These are phyloP conservation scores for Globisporangium cylindrosporum DNA, from an alignment of 352 stramenopile genomes.

Conservation along the genomic window DNA sequence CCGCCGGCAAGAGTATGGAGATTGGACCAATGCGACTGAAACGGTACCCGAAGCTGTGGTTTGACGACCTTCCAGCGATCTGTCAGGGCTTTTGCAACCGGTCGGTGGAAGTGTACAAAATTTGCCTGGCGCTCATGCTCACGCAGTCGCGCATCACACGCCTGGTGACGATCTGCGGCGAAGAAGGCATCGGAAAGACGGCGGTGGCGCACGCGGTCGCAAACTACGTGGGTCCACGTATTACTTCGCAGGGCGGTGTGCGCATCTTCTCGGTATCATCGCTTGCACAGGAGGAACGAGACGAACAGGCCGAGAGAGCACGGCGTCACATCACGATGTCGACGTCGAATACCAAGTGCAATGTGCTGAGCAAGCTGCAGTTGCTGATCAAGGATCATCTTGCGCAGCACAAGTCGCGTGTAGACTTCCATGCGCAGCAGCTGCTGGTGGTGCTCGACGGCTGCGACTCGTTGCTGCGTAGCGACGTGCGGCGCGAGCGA, in stretches of 20 bases:
- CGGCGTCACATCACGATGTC: constrained; percentile 40
- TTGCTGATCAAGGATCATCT: constrained; percentile 51
- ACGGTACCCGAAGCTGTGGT: constrained; percentile 75
- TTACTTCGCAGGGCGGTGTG: constrained; percentile 65
- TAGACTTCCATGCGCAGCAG: constrained; percentile 53
- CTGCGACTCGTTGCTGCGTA: constrained; percentile 64
- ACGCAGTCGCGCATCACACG: constrained; percentile 74
- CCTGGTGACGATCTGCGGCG: constrained; percentile 69
- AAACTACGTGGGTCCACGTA: constrained; percentile 78
- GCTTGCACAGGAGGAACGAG: constrained; percentile 57
- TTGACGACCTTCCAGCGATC: constrained; percentile 68
- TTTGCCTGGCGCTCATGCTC: constrained; percentile 72
- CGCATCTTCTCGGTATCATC: constrained; percentile 63
- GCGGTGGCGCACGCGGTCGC: constrained; percentile 67
- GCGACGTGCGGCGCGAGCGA: constrained; percentile 42
- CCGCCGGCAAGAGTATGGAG: constrained; percentile 29
- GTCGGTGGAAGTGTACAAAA: constrained; percentile 79
- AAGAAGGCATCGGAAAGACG: constrained; percentile 79
- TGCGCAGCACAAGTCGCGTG: constrained; percentile 41
- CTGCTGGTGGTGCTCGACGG: constrained; percentile 70
- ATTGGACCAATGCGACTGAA: constrained; percentile 51
- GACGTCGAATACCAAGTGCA: constrained; percentile 20
- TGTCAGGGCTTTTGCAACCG: constrained; percentile 84
- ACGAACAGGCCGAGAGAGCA: constrained; percentile 50
- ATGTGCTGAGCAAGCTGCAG: constrained; percentile 52